Evolutionary conservation across 1,284 basidiomycete species (phyloP), one percentile per base, ranked within the genome.

Genomic region (Ceratobasidium sp.): DNA sequence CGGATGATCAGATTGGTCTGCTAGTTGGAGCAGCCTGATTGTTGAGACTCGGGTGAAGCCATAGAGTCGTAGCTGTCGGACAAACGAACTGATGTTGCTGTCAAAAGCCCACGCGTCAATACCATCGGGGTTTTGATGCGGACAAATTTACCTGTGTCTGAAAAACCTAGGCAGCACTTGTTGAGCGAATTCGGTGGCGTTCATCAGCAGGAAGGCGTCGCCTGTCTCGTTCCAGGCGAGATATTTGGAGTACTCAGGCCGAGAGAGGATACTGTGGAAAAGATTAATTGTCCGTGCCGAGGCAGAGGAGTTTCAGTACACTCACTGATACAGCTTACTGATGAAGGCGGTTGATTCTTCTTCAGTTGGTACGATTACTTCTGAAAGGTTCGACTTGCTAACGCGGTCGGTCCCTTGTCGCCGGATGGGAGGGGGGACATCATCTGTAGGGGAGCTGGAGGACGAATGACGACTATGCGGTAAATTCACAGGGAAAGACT

Each of bases 101-200:
- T 59, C 61, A 67, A 59, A 50, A 50, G 30, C 43, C 58, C 55
- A 60, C 58, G 61, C 46, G 28, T 62, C 30, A 55, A 59, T 64
- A 26, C 36, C 46, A 59, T 59, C 55, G 69, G 59, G n/a, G 36
- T 46, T 55, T 72, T 48, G 39, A 61, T 50, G 28, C 41, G 48
- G 26, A n/a, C 46, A 55, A 41, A 52, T 62, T 67, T 41, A 73
- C 72, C 72, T 73, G 58, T 76, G 75, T n/a, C 75, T 69, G 74
- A 76, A 76, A 73, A 76, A 76, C n/a, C 75, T 71, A 8, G 75
- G 75, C 23, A 76, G 71, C 16, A 74, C 73, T 48, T 60, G 59
- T 43, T 50, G 73, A n/a, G 72, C 71, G 46, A 75, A 73, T 62
- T 75, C 75, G 62, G 74, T 75, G 23, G 71, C 60, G 52, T 76